Evolutionary conservation across 2,329 filamentous ascomycete species (phyloP), one percentile per base, ranked within the genome.

Genomic region (Capronia epimyces): DNA sequence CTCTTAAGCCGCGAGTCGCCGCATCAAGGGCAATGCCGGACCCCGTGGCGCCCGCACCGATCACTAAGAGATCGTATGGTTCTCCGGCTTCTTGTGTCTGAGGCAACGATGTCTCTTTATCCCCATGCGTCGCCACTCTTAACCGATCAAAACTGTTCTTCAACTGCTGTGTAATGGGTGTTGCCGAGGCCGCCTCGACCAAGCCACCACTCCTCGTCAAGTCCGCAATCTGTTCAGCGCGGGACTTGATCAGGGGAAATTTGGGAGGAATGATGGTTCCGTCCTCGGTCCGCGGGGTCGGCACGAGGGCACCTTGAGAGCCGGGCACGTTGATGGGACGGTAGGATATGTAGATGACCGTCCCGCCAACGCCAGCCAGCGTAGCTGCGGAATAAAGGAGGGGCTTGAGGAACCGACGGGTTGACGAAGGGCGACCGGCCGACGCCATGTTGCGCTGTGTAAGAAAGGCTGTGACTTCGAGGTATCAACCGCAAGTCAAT

Each of bases 1-100:
- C 87, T 69, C 83, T 87, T 62, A 91, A 72, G 1, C 87, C 87
- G 60, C 87, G 79, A 1, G 87, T 90, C 18, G 82, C 84, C 29
- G 87, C 87, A 68, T 93, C 87, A 40, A 93, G 78, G 10, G 87
- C 87, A 62, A 93, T 88, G 20, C 87, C 87, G 4, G 86, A 78
- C 12, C 87, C 87, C 1, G 87, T 91, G 12, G 87, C 87, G 58
- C 87, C 87, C 57, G 82, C 86, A 50, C 87, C 87, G 62, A 91
- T 87, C 62, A 93, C 75, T 57, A 91, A 73, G 34, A 93, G 73
- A 65, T 91, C 87, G 63, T 90, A 91, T 46, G 80, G 75, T 37
- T 83, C 77, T 9, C 70, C 69, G 13, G 70, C 67, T 20, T 64
- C 61, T 41, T 65, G 56, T 21, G 56, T 54, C n/a, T 34, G 36